Base-by-base conservation (phyloP, 305 asterid species). In the Fraxinus sp. region DNA sequence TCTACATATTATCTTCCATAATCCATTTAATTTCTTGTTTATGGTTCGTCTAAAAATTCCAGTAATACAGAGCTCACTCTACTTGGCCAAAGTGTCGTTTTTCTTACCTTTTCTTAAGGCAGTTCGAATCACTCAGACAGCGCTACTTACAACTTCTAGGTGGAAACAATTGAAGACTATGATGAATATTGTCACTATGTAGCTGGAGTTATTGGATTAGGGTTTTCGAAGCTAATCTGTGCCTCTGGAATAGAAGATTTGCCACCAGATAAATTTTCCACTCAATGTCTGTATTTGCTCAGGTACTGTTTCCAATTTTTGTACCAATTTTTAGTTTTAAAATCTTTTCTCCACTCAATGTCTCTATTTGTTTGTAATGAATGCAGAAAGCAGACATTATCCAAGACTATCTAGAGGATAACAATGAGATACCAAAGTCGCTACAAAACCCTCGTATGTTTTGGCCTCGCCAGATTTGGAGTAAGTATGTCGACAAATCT, bases 401-500 rank as follows among this genome's bases (percentile, higher is more conserved):
- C 81, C 92, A 97, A 90, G 98, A 96, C 86, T 96, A 96, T 85
- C 87, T 94, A 84, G 99, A 96, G 90, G 98, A 96, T 86, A 94
- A 93, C 78, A 96, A 94, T 78, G 99, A 96, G 95, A 87, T 96
- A 81, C 98, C 98, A 70, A 96, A 93, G 87, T 91, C 98, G 33
- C 49, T 39, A 8, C 49, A 39, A 39, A 39, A 39, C 49, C 49
- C 0, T 4, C 98, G 98, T 20, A 93, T 96, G 99, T 94, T 96
- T 89, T 96, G 99, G 99, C 99, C 99, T 83, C 97, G 95, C 59
- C 87, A 96, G 83, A 94, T 94, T 35, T 96, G 98, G 99, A 88
- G 95, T 85, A 93, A 94, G 91, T 96, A 96, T 85, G 98, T 88
- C 28, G 84, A 91, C 88, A 96, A 96, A 89, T 97, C 94, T 81